Evolutionary conservation across 31 red algal species (phyloP).

Genomic region (Asparagopsis taxiformis): DNA sequence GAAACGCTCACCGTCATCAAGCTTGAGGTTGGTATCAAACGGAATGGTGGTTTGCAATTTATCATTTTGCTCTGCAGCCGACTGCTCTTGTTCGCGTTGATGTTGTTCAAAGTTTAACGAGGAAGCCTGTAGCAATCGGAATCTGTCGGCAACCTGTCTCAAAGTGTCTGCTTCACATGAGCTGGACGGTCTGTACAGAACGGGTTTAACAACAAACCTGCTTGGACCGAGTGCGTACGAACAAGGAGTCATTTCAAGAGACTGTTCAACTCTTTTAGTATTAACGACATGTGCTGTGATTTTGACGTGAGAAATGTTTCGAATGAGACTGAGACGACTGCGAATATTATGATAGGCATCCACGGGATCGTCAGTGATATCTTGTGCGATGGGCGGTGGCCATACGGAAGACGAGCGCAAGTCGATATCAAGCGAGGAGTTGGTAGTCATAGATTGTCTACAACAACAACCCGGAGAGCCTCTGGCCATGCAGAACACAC

Average conservation of each 20-base stretch:
- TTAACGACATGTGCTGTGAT: constrained; percentile 61
- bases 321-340: constrained; percentile 32
- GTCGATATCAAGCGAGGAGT: neutral
- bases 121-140: constrained; percentile 31
- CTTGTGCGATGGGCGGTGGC: constrained; percentile 25
- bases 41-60: neutral
- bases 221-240: constrained; percentile 53
- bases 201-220: constrained; percentile 49
- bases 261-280: constrained; percentile 1
- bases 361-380: constrained; percentile 5
- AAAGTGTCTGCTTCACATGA: constrained; percentile 46
- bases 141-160: constrained; percentile 65
- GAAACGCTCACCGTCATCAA: neutral
- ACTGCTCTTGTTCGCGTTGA: neutral
- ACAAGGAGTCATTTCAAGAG: neutral
- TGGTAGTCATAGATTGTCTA: neutral
- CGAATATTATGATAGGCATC: constrained; percentile 47
- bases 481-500: constrained; percentile 28
- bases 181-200: constrained; percentile 37
- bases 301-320: constrained; percentile 58
- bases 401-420: constrained; percentile 41
- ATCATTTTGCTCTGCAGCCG: neutral
- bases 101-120: neutral
- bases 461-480: constrained; percentile 62
- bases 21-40: too few species aligned